phyloP scores from a whole-genome alignment of 2,329 filamentous ascomycete species.

The Cryphonectria japonica region DNA sequence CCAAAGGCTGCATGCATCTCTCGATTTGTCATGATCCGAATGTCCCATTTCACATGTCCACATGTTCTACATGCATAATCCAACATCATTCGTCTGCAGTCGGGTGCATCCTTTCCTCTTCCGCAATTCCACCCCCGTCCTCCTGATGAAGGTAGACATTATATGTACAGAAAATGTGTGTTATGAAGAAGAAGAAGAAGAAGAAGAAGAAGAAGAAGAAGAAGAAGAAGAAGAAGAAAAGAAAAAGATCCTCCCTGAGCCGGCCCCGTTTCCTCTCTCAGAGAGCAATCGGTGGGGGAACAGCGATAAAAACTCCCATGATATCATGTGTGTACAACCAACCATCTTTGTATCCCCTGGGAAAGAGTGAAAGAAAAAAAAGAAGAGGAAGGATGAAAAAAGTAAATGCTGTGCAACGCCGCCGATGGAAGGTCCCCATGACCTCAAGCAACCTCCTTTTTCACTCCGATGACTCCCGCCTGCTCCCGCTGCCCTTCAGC shows the following conservation, averaged over 20 bases:
- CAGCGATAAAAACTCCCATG: constrained; percentile 2
- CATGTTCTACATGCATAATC: constrained; percentile 5
- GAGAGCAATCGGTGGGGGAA: neutral
- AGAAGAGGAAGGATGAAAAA: neutral
- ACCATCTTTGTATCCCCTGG: neutral
- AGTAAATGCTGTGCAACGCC: neutral
- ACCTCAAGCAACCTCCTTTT: neutral
- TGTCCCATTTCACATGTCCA: constrained; percentile 7
- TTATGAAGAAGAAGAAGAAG: neutral
- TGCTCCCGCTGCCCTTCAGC: constrained; percentile 45
- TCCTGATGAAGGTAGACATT: neutral
- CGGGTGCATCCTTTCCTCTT: neutral
- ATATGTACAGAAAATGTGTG: constrained; percentile 11
- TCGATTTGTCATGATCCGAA: constrained; percentile 7
- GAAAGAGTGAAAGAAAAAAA: neutral
- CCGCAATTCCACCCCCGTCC: neutral
- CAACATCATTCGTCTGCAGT: neutral
- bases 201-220: neutral
- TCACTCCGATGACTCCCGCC: constrained; percentile 17
- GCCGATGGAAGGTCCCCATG: neutral
- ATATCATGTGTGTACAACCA: constrained; percentile 4
- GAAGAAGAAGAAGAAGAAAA: neutral
- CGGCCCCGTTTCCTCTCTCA: neutral
- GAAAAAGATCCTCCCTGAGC: neutral
- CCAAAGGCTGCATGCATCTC: neutral